Percentiles rank a stretch among this genome's conserved stretches.
These are phyloP conservation scores for Moesziomyces sp. DNA, from an alignment of 1,284 basidiomycete species.

Conservation along the genomic window DNA sequence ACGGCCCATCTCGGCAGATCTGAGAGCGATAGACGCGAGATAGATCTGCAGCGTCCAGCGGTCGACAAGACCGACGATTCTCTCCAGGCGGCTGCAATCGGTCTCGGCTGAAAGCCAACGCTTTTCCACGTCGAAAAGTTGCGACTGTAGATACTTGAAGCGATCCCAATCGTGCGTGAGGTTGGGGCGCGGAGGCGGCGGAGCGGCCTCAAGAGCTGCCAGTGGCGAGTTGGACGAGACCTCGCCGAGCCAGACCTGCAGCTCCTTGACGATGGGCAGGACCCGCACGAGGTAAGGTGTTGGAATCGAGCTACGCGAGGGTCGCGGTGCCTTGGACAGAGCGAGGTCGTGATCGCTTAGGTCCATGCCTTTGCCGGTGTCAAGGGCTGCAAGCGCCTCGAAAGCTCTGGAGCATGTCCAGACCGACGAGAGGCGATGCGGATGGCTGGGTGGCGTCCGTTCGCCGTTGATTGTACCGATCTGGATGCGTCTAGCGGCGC, in stretches of 20 bases:
- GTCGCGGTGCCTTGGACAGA: conserved; percentile 28
- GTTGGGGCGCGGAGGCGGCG: conserved; percentile 12
- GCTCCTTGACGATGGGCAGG: conserved; percentile 26
- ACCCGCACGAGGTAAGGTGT: conserved; percentile 24
- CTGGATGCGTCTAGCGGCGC: conserved; percentile 11
- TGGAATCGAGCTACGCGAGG: conserved; percentile 27
- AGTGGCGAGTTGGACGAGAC: conserved; percentile 30
- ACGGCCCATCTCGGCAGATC: conserved; percentile 19
- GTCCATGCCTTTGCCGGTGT: conserved; percentile 37
- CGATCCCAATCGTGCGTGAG: conserved; percentile 47
- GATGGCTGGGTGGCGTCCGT: conserved; percentile 9
- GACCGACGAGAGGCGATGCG: conserved; percentile 20
- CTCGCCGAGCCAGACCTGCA: conserved; percentile 36
- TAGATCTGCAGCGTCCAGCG: conserved; percentile 40
- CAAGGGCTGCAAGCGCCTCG: conserved; percentile 36
- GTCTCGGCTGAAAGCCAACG: conserved; percentile 37
- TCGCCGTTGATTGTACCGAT: conserved; percentile 9
- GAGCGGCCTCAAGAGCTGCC: conserved; percentile 13
- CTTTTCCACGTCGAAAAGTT: conserved; percentile 41
- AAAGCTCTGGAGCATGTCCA: conserved; percentile 30
- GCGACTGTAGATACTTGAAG: conserved; percentile 42
- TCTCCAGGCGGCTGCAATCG: conserved; percentile 41
- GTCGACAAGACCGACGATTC: conserved; percentile 38
- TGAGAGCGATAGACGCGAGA: conserved; percentile 31
- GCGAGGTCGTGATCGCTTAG: conserved; percentile 34